A percentile compares a stretch with the other conserved stretches of the same genome.
These are phyloP conservation scores for Globisporangium middletonii DNA, from an alignment of 352 stramenopile species.

Conservation along the genomic window DNA sequence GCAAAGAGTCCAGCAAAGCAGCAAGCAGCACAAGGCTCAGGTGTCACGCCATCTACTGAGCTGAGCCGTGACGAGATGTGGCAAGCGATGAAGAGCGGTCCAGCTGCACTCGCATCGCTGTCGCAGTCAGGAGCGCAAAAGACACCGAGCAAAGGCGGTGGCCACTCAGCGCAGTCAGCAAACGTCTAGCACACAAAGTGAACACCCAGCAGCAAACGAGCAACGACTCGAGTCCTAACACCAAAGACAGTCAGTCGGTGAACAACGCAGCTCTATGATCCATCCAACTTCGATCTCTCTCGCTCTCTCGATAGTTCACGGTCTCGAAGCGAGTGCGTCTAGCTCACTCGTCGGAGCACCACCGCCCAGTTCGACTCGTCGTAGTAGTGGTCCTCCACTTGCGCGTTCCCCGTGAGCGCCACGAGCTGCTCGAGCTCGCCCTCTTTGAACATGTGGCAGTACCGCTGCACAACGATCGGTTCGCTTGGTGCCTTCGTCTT, in stretches of 20 bases:
- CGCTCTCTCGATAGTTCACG: not conserved
- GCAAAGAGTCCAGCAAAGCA: not conserved
- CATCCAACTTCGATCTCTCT: not conserved
- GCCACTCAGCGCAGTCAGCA: not conserved
- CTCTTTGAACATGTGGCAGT: conserved; percentile 88
- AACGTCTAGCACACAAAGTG: not conserved
- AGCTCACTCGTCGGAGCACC: conserved; percentile 42
- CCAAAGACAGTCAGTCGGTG: not conserved
- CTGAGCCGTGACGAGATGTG: conserved; percentile 22
- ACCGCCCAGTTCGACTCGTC: conserved; percentile 87
- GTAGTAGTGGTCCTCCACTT: conserved; percentile 76
- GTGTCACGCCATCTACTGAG: not conserved
- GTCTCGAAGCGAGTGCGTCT: not conserved
- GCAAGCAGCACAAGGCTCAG: not conserved
- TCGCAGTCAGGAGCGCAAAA: not conserved
- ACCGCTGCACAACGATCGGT: conserved; percentile 66
- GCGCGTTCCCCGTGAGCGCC: conserved; percentile 43
- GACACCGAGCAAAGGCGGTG: not conserved
- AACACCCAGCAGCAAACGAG: not conserved
- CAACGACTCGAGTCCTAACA: too few relatives aligned
- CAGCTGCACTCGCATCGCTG: not conserved
- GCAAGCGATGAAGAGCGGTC: conserved; percentile 23
- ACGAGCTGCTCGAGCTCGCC: conserved; percentile 74
- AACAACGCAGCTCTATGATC: not conserved
- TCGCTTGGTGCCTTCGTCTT: conserved; percentile 1